Conservation (phyloP, 176 grass and related monocot species). For the Puccinellia tenuiflora region DNA sequence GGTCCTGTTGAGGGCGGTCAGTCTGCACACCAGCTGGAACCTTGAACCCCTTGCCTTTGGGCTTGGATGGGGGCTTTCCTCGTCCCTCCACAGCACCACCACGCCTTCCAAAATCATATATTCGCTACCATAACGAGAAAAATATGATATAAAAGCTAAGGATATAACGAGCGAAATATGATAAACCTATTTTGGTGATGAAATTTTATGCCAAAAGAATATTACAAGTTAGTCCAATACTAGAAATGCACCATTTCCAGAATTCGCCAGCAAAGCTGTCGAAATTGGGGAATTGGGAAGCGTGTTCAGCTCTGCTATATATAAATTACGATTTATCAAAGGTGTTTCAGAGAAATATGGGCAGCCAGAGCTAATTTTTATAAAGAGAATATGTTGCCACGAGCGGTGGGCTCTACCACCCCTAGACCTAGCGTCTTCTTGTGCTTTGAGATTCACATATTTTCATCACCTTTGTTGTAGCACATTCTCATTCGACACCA, state of each 20-base stretch:
- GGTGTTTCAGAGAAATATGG: background rate
- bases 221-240: background rate
- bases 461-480: background rate
- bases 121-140: background rate
- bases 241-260: background rate
- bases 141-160: background rate
- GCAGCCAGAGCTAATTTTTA: background rate
- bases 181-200: background rate
- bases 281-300: background rate
- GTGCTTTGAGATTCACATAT: background rate
- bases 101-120: background rate
- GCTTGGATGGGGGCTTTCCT: conserved; percentile 4
- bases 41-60: conserved; percentile 23
- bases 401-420: background rate
- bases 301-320: background rate
- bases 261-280: background rate
- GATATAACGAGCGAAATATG: background rate
- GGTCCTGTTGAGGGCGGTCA: conserved; percentile 28
- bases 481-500: background rate
- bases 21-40: conserved; percentile 30
- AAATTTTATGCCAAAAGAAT: background rate
- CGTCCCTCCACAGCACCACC: conserved; percentile 3
- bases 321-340: background rate
- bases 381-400: background rate
- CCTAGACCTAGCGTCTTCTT: background rate